Evolutionary conservation across 371 early-diverging fungal species (phyloP).

Genomic region (Mortierella sp.): DNA sequence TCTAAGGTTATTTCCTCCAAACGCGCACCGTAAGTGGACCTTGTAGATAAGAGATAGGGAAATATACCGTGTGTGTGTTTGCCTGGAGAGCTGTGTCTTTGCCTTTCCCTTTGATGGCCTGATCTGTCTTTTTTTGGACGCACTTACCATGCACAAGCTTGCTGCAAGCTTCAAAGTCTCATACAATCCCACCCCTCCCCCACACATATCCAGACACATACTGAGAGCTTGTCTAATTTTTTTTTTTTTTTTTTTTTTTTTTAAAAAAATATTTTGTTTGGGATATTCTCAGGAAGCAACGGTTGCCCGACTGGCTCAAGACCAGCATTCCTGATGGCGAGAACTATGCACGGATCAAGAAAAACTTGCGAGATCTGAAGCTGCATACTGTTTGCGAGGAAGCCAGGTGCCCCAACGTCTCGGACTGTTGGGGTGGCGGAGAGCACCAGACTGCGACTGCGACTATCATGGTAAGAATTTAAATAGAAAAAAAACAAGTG

Average conservation of each 20-base stretch:
- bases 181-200: no score
- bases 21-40: slow-evolving; percentile 31
- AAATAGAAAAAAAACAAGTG: background rate
- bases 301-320: slow-evolving; percentile 95
- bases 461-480: slow-evolving; percentile 87
- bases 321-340: slow-evolving; percentile 91
- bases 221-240: background rate
- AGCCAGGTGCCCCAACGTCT: slow-evolving; percentile 97
- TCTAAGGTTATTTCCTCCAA: no score
- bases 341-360: slow-evolving; percentile 85
- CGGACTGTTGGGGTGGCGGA: slow-evolving; percentile 98
- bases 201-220: no score
- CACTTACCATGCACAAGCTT: no score
- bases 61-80: no score
- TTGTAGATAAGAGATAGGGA: background rate
- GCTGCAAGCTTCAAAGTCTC: no score
- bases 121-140: background rate
- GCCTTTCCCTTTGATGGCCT: background rate
- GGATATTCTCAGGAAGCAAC: slow-evolving; percentile 62
- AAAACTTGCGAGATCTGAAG: slow-evolving; percentile 90
- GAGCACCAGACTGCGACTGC: slow-evolving; percentile 97
- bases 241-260: background rate
- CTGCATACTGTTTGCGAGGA: slow-evolving; percentile 96
- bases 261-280: background rate
- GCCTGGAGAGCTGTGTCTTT: background rate